These are phyloP conservation scores for Leccinum proximum DNA, from an alignment of 1,284 basidiomycete species.

Conservation along the genomic window DNA sequence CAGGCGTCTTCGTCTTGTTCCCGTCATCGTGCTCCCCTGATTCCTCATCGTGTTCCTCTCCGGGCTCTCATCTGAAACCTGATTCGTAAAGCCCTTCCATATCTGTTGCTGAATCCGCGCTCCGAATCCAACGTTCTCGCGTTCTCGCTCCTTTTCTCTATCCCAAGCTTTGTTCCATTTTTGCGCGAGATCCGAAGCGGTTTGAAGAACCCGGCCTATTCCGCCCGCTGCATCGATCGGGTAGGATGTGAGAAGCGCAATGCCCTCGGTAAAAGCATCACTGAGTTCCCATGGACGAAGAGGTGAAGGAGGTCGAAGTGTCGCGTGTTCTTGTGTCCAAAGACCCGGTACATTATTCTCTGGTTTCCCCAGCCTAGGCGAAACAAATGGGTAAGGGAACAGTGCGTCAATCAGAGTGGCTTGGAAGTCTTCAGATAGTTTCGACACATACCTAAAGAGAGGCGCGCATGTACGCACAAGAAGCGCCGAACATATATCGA, in stretches of 20 bases:
- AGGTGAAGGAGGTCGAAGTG: slow-evolving; percentile 40
- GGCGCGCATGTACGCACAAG: slow-evolving; percentile 52
- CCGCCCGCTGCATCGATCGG: slow-evolving; percentile 63
- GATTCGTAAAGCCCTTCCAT: slow-evolving; percentile 65
- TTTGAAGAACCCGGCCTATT: slow-evolving; percentile 68
- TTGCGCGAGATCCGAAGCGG: slow-evolving; percentile 52
- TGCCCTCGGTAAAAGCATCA: slow-evolving; percentile 64
- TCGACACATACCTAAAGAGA: slow-evolving; percentile 48
- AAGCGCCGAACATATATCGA: slow-evolving; percentile 74
- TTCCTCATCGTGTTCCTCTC: slow-evolving; percentile 34
- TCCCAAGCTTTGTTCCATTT: slow-evolving; percentile 43
- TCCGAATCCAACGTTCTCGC: slow-evolving; percentile 43
- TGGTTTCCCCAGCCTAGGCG: slow-evolving; percentile 50
- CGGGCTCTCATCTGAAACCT: slow-evolving; percentile 36
- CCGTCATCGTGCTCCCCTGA: slow-evolving; percentile 36
- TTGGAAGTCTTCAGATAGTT: slow-evolving; percentile 1
- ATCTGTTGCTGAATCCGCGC: slow-evolving; percentile 56
- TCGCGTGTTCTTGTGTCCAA: slow-evolving; percentile 49
- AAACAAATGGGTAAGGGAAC: background rate
- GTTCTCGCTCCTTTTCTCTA: slow-evolving; percentile 27
- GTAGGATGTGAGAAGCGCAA: slow-evolving; percentile 61
- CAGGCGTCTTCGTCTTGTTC: slow-evolving; percentile 42
- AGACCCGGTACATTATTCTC: slow-evolving; percentile 42
- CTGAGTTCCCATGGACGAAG: slow-evolving; percentile 52
- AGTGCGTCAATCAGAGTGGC: background rate